These are phyloP conservation scores for Geotrichum australiense DNA, from an alignment of 1,139 yeast genomes.

Conservation along the genomic window DNA sequence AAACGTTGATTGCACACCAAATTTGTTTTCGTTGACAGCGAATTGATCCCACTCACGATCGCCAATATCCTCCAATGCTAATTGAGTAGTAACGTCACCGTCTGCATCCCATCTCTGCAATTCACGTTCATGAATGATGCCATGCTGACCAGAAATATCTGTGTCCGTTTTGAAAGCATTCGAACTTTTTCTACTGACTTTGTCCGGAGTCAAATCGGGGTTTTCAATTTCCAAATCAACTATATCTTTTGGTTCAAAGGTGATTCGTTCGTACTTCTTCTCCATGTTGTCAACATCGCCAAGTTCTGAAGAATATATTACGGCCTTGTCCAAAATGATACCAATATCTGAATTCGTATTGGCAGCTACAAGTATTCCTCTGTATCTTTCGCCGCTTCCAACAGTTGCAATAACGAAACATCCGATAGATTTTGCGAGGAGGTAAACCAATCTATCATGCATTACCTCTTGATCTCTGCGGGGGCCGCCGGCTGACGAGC, in stretches of 20 bases:
- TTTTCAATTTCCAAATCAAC: constrained; percentile 50
- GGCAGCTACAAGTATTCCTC: constrained; percentile 51
- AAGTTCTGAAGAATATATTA: constrained; percentile 36
- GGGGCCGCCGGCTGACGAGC: constrained; percentile 1
- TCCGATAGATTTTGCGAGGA: constrained; percentile 53
- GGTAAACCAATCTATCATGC: constrained; percentile 44
- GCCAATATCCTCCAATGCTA: constrained; percentile 34
- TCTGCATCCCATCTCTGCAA: constrained; percentile 86
- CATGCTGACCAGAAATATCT: constrained; percentile 53
- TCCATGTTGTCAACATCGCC: constrained; percentile 34
- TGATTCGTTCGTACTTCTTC: constrained; percentile 41
- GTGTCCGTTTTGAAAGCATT: constrained; percentile 66
- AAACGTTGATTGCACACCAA: constrained; percentile 80
- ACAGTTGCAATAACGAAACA: constrained; percentile 51
- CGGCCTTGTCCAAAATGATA: constrained; percentile 48
- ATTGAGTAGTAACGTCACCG: constrained; percentile 33
- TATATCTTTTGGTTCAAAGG: constrained; percentile 54
- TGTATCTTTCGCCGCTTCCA: constrained; percentile 52
- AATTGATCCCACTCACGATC: constrained; percentile 79
- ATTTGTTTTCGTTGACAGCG: constrained; percentile 77
- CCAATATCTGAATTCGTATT: constrained; percentile 42
- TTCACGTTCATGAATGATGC: constrained; percentile 53
- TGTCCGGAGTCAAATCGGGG: constrained; percentile 37
- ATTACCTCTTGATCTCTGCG: constrained; percentile 23
- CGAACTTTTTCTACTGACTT: constrained; percentile 17